Conservation (phyloP, 352 stramenopile species). For the Globisporangium acanthophoron region DNA sequence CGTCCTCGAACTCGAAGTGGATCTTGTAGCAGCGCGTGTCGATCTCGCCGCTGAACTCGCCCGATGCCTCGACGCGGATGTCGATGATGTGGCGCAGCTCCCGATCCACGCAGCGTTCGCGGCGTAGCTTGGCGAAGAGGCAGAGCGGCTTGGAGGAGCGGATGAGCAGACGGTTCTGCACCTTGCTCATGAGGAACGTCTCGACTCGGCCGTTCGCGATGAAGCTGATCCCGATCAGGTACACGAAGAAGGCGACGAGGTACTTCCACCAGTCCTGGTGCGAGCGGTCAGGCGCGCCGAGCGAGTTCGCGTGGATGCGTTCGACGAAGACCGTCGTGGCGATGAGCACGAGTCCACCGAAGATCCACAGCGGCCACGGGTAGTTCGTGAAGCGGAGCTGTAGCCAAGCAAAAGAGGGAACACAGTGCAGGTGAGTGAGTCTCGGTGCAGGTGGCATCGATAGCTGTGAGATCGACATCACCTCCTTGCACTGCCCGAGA, state of each 20-base stretch:
- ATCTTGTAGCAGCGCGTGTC: slow-evolving; percentile 69
- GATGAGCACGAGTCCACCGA: slow-evolving; percentile 44
- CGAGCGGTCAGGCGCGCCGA: slow-evolving; percentile 7
- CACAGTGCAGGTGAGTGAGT: neutral
- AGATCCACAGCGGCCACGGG: slow-evolving; percentile 52
- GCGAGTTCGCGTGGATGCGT: slow-evolving; percentile 31
- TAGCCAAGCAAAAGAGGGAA: neutral
- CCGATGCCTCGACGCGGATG: slow-evolving; percentile 55
- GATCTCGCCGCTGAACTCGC: slow-evolving; percentile 60
- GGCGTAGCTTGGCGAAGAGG: slow-evolving; percentile 22
- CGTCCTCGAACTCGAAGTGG: slow-evolving; percentile 70
- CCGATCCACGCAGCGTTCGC: slow-evolving; percentile 33
- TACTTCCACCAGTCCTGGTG: slow-evolving; percentile 62
- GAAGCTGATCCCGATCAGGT: slow-evolving; percentile 33
- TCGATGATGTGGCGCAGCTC: slow-evolving; percentile 53
- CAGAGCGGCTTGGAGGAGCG: slow-evolving; percentile 51
- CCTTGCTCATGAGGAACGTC: slow-evolving; percentile 55
- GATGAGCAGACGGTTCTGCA: slow-evolving; percentile 27
- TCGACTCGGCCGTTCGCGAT: slow-evolving; percentile 53
- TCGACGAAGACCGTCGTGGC: slow-evolving; percentile 53
- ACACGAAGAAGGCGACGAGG: slow-evolving; percentile 47
- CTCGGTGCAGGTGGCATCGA: neutral
- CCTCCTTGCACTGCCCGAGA: slow-evolving; percentile 10
- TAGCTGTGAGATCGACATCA: neutral
- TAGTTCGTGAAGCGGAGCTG: slow-evolving; percentile 57